These are phyloP conservation scores for Cyphellophora attinorum DNA, from an alignment of 2,329 filamentous ascomycete species.

Conservation along the genomic window DNA sequence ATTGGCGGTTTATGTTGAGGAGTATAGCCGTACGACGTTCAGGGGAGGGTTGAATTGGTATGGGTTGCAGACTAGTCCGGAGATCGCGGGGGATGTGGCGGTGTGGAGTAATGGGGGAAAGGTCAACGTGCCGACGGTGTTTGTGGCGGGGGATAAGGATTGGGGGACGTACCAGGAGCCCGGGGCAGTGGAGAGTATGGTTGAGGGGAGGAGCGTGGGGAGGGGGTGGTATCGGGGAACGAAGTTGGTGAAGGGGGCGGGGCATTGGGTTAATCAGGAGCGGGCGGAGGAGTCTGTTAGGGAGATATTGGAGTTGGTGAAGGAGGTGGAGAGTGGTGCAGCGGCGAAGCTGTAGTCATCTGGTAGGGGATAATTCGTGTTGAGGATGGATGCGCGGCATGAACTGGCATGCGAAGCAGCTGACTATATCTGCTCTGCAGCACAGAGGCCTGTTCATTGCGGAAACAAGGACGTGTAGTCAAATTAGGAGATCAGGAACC, in stretches of 20 bases:
- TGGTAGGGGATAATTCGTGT: too few species aligned
- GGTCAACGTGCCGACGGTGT: conserved; percentile 52
- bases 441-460: too few species aligned
- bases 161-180: conserved; percentile 63
- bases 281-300: conserved; percentile 45
- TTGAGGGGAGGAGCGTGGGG: conserved; percentile 44
- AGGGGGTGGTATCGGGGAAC: conserved; percentile 42
- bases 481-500: too few species aligned
- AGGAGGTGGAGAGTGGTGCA: conserved; percentile 4
- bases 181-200: conserved; percentile 51
- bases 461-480: too few species aligned
- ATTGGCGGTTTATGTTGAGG: conserved; percentile 49
- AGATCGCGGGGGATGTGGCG: conserved; percentile 41
- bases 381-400: too few species aligned
- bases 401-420: too few species aligned
- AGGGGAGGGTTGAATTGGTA: conserved; percentile 62
- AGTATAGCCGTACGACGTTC: conserved; percentile 55
- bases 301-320: conserved; percentile 36
- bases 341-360: conserved; percentile 1
- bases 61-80: conserved; percentile 45
- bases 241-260: conserved; percentile 47
- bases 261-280: conserved; percentile 64
- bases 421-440: too few species aligned
- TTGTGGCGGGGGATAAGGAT: conserved; percentile 53
- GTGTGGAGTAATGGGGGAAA: conserved; percentile 49